Conservation (phyloP, 1,284 basidiomycete species). For the Coniferiporia sulphurascens region DNA sequence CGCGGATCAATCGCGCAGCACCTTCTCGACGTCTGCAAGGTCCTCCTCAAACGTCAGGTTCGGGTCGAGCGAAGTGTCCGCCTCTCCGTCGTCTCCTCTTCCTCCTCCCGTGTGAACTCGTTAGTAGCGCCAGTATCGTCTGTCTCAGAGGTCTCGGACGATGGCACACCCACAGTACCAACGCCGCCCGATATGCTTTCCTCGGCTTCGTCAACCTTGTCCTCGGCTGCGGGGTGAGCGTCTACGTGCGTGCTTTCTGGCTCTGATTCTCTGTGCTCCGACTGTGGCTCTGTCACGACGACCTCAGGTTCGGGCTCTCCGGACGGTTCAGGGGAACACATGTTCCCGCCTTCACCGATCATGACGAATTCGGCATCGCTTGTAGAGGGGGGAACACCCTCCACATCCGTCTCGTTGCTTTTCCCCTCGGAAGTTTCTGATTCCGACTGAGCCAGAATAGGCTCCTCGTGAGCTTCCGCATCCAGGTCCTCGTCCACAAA, state of each 20-base stretch:
- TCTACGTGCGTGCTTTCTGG: too few species aligned
- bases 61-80: background rate
- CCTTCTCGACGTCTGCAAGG: constrained; percentile 12
- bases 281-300: background rate
- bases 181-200: too few species aligned
- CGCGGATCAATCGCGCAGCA: background rate
- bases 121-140: background rate
- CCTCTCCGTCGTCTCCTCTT: background rate
- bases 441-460: too few species aligned
- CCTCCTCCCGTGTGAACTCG: background rate
- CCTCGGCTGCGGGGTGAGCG: too few species aligned
- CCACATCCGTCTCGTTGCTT: background rate
- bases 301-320: background rate
- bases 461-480: too few species aligned
- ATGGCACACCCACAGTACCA: background rate
- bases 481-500: background rate
- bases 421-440: background rate
- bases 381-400: background rate
- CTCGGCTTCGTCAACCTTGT: too few species aligned
- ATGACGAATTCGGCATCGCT: background rate
- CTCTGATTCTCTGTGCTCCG: background rate
- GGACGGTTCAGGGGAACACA: background rate
- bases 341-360: background rate
- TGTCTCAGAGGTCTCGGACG: background rate
- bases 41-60: constrained; percentile 8